Conservation (phyloP, 257 asterid genomes). For the Henckelia pumila region DNA sequence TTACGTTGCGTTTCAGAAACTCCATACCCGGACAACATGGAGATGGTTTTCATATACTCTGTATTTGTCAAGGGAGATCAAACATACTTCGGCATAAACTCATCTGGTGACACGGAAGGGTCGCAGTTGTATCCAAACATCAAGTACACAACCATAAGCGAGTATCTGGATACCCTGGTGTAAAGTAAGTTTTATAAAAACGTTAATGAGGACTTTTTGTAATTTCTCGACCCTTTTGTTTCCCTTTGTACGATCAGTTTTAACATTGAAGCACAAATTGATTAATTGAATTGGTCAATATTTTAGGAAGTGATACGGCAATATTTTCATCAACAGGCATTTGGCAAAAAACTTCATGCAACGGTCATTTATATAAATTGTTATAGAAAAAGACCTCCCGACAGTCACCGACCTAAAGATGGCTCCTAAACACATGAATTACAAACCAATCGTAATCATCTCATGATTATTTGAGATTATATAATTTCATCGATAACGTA, state of each 20-base stretch:
- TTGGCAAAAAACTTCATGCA: too few relatives aligned
- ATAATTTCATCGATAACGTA: not conserved
- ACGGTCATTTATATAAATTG: too few relatives aligned
- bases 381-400: not conserved
- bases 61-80: slow-evolving; percentile 86
- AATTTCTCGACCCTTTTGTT: not conserved
- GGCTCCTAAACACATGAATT: not conserved
- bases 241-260: not conserved
- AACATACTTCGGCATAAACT: slow-evolving; percentile 51
- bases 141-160: slow-evolving; percentile 65
- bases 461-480: not conserved
- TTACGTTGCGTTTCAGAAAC: slow-evolving; percentile 48
- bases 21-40: slow-evolving; percentile 77
- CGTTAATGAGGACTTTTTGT: not conserved
- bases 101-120: slow-evolving; percentile 66
- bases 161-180: slow-evolving; percentile 52
- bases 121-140: slow-evolving; percentile 61
- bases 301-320: too few relatives aligned
- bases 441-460: too few relatives aligned
- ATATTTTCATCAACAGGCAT: not conserved
- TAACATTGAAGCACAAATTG: not conserved
- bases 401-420: not conserved
- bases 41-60: slow-evolving; percentile 74
- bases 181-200: slow-evolving; percentile 22
- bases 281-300: too few relatives aligned